Conservation (phyloP, 495 filamentous ascomycete genomes). For the Penicillium dipodomyicola region DNA sequence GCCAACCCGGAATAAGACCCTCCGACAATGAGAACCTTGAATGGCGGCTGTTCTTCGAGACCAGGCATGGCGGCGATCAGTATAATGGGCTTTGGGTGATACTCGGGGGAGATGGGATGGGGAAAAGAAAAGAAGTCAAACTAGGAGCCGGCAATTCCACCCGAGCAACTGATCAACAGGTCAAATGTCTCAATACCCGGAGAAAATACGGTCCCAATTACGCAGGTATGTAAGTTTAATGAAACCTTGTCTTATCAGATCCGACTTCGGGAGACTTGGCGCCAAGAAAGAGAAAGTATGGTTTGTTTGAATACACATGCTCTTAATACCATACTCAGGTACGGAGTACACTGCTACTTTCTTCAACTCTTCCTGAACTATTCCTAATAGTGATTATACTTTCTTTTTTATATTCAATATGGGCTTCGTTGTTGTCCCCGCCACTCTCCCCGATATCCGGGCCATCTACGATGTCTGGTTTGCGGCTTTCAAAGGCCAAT, state of each 20-base stretch:
- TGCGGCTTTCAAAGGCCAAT: conserved; percentile 32
- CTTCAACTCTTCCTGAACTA: not conserved
- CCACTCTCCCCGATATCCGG: conserved; percentile 40
- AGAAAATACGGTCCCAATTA: not conserved
- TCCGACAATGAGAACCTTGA: conserved; percentile 39
- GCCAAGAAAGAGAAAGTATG: not conserved
- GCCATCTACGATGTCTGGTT: conserved; percentile 43
- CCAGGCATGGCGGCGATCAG: not conserved
- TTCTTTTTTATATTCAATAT: conserved; percentile 16
- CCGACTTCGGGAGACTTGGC: conserved; percentile 7
- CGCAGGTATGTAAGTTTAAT: not conserved
- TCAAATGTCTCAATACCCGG: not conserved
- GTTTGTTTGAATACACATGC: not conserved
- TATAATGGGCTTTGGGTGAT: not conserved
- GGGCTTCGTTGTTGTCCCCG: conserved; percentile 37
- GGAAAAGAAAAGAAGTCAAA: not conserved
- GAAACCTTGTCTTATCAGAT: conserved; percentile 6
- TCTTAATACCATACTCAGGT: not conserved
- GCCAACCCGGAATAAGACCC: conserved; percentile 60
- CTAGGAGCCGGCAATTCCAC: not conserved
- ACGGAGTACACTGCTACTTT: not conserved
- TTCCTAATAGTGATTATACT: not conserved
- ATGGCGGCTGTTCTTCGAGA: conserved; percentile 2
- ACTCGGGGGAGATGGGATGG: not conserved
- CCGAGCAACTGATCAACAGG: not conserved